Percentiles rank a stretch among this genome's conserved stretches.
These are phyloP conservation scores for Arthrobotrys iridis DNA, from an alignment of 2,329 filamentous ascomycete genomes.

Conservation along the genomic window DNA sequence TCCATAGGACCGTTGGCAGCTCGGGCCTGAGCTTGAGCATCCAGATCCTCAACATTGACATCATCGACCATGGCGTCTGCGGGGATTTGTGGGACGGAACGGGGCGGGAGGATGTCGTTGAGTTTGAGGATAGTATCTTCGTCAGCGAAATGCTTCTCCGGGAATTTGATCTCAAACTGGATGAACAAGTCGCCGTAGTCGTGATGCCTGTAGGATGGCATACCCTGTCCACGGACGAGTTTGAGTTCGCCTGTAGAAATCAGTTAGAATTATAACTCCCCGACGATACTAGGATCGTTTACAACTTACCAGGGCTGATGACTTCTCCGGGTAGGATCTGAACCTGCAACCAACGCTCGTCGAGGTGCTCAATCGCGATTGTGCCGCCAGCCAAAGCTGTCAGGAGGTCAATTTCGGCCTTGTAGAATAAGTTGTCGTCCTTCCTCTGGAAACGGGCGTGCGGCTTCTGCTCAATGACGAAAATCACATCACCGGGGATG, in stretches of 20 bases:
- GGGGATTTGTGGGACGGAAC: slow-evolving; percentile 71
- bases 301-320: slow-evolving; percentile 81
- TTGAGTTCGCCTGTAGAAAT: slow-evolving; percentile 78
- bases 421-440: slow-evolving; percentile 94
- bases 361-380: slow-evolving; percentile 93
- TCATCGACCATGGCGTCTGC: slow-evolving; percentile 85
- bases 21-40: slow-evolving; percentile 72
- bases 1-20: slow-evolving; percentile 78
- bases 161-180: slow-evolving; percentile 97
- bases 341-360: slow-evolving; percentile 94
- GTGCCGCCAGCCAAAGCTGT: slow-evolving; percentile 92
- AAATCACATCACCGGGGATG: slow-evolving; percentile 93
- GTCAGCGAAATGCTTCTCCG: slow-evolving; percentile 75
- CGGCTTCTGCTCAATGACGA: slow-evolving; percentile 99
- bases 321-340: slow-evolving; percentile 94
- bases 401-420: slow-evolving; percentile 92
- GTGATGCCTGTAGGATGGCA: slow-evolving; percentile 96
- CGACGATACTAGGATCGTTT: not conserved
- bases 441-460: slow-evolving; percentile 93
- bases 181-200: slow-evolving; percentile 96
- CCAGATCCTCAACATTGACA: slow-evolving; percentile 85
- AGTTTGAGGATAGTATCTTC: slow-evolving; percentile 79
- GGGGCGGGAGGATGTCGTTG: slow-evolving; percentile 83
- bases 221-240: slow-evolving; percentile 94
- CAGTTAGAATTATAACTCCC: slow-evolving; percentile 41